Evolutionary conservation across 352 stramenopile species (phyloP), one percentile per base, ranked within the genome.

Genomic region (Globisporangium middletonii): DNA sequence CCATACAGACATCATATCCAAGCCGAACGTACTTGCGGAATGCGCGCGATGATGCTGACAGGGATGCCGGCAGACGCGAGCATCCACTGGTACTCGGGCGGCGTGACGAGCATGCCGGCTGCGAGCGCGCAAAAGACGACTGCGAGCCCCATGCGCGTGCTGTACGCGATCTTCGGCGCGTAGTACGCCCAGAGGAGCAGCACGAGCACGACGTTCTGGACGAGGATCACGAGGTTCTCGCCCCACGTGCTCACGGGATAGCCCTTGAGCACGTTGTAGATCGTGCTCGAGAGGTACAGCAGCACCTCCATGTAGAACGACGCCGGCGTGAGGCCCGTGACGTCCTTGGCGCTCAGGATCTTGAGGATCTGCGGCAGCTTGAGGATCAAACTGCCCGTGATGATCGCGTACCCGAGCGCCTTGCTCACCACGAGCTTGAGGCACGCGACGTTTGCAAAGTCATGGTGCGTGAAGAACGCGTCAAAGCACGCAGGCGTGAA

Each of bases 301-400:
- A 93, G 67, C 33, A 86, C 82, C 44, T 96, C 86, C 72, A 96
- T 86, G 77, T 96, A 96, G 67, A 96, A 96, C 33, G 82, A 89
- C 37, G 81, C 72, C 8, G 85, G 84, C 27, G 81, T 96, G 53
- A 96, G 73, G 0, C 86, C 86, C 47, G 84, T 93, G 47, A 94
- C 86, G 52, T 92, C 81, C 53, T 79, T 87, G 23, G 81, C 86
- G 7, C 63, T 54, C 27, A 94, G 19, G 57, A 96, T 94, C 75
- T 96, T 96, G 56, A 96, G 68, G 67, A 96, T 96, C 63, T 96
- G 86, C 45, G 86, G 86, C 50, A 96, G 60, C 65, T 96, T 96
- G 53, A 96, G 79, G 64, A 96, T 86, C 49, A 92, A 69, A 51
- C 76, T 86, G 50, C 79, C 86, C 30, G 80, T 74, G 65, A 96